A percentile compares a stretch with the other conserved stretches of the same genome.
These are phyloP conservation scores for Cucurbita ficifolia DNA, from an alignment of 306 rosid species.

Conservation along the genomic window DNA sequence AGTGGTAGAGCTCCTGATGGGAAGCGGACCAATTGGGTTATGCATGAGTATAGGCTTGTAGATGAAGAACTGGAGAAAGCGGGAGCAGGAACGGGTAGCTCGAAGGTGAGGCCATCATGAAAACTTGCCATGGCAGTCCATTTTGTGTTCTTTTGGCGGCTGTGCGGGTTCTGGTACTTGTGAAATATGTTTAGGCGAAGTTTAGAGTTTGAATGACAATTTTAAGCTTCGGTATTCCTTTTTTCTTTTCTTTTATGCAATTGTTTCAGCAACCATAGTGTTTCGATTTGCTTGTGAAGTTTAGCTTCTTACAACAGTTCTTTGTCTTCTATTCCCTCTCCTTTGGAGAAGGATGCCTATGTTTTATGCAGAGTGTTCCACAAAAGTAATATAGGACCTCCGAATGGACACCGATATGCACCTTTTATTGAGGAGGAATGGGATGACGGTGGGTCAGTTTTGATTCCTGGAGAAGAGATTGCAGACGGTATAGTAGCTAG, in stretches of 20 bases:
- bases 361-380: slow-evolving; percentile 97
- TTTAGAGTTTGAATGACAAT: neutral
- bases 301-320: neutral
- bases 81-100: slow-evolving; percentile 40
- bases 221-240: neutral
- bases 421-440: slow-evolving; percentile 96
- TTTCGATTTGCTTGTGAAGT: slow-evolving; percentile 1
- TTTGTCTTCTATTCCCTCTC: slow-evolving; percentile 15
- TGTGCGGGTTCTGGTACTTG: slow-evolving; percentile 5
- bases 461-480: slow-evolving; percentile 51
- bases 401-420: slow-evolving; percentile 95
- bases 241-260: neutral
- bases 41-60: slow-evolving; percentile 94
- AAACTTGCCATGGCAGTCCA: slow-evolving; percentile 3
- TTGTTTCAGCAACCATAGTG: slow-evolving; percentile 7
- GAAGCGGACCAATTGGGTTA: slow-evolving; percentile 92
- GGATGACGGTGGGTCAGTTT: slow-evolving; percentile 45
- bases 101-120: slow-evolving; percentile 56
- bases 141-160: slow-evolving; percentile 7
- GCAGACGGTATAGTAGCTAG: slow-evolving; percentile 17
- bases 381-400: slow-evolving; percentile 97
- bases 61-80: slow-evolving; percentile 63
- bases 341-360: slow-evolving; percentile 76
- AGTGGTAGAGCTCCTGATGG: slow-evolving; percentile 97
- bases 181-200: slow-evolving; percentile 1